These are phyloP conservation scores for Skeletonema tropicum DNA, from an alignment of 108 stramenopile genomes.

Conservation along the genomic window DNA sequence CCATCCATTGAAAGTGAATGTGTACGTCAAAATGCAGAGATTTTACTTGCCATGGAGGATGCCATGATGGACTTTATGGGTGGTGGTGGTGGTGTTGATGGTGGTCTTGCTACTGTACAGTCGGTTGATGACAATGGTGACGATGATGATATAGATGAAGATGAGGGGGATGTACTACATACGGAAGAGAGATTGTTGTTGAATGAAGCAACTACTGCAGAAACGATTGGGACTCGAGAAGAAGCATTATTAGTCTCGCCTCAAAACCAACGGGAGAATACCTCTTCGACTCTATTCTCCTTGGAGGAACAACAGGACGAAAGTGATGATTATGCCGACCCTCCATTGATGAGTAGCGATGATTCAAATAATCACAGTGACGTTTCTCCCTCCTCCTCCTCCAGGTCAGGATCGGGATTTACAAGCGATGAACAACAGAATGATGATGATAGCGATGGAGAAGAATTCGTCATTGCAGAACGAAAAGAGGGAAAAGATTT, in stretches of 20 bases:
- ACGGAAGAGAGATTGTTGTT: neutral
- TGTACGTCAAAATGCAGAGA: slow-evolving; percentile 33
- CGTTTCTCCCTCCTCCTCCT: too few relatives aligned
- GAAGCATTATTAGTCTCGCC: too few relatives aligned
- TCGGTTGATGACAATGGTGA: neutral
- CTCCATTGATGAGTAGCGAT: neutral
- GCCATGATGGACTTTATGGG: slow-evolving; percentile 35
- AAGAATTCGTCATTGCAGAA: neutral
- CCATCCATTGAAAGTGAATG: slow-evolving; percentile 41
- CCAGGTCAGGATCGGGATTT: neutral
- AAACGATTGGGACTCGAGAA: too few relatives aligned
- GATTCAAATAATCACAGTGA: neutral
- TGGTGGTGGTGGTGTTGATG: neutral
- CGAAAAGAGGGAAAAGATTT: neutral
- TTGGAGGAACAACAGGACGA: neutral
- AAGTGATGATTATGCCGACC: neutral
- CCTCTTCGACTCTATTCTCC: neutral
- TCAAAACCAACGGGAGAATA: neutral
- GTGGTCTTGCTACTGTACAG: neutral
- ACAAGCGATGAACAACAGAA: too few relatives aligned
- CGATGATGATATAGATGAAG: neutral
- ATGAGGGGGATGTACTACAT: neutral
- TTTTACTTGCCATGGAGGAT: slow-evolving; percentile 35
- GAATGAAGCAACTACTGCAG: neutral
- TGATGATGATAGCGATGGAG: too few relatives aligned